Conservation (phyloP, 495 filamentous ascomycete genomes). For the Aspergillus campestris region DNA sequence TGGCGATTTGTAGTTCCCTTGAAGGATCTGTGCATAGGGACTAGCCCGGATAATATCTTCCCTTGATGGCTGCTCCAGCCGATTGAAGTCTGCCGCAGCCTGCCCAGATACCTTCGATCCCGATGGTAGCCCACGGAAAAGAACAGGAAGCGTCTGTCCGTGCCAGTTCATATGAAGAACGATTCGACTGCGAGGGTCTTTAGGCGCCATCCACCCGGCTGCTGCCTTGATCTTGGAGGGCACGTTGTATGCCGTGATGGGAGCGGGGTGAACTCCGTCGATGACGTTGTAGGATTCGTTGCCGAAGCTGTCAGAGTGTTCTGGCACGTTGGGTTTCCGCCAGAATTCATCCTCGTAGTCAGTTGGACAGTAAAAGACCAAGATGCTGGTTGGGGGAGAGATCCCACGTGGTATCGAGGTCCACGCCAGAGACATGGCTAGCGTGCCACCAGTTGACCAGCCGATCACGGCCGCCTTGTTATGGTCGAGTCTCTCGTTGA, state of each 20-base stretch:
- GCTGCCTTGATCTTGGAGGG: slow-evolving; percentile 4
- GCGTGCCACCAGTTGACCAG: slow-evolving; percentile 49
- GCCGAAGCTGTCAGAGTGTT: neutral
- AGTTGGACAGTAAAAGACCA: slow-evolving; percentile 46
- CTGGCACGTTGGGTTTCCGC: slow-evolving; percentile 11
- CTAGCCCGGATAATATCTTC: slow-evolving; percentile 22
- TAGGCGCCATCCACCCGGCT: slow-evolving; percentile 21
- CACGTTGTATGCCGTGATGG: slow-evolving; percentile 26
- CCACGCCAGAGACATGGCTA: slow-evolving; percentile 43
- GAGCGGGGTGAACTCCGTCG: slow-evolving; percentile 19
- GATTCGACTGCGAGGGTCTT: slow-evolving; percentile 31
- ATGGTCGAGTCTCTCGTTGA: slow-evolving; percentile 36
- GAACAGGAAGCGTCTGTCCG: slow-evolving; percentile 30
- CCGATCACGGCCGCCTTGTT: slow-evolving; percentile 44
- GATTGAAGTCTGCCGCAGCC: slow-evolving; percentile 1
- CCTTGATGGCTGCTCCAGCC: slow-evolving; percentile 9
- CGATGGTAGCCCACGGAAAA: slow-evolving; percentile 22
- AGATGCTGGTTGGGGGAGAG: slow-evolving; percentile 37
- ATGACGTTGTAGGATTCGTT: slow-evolving; percentile 10
- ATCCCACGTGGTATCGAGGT: slow-evolving; percentile 22
- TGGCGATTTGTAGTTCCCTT: slow-evolving; percentile 31
- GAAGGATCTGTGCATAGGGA: slow-evolving; percentile 28
- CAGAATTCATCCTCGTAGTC: slow-evolving; percentile 30
- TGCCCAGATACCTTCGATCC: slow-evolving; percentile 4
- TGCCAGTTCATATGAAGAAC: slow-evolving; percentile 40